Conservation (phyloP, 108 stramenopile species). For the Stephanodiscus minutulus region DNA sequence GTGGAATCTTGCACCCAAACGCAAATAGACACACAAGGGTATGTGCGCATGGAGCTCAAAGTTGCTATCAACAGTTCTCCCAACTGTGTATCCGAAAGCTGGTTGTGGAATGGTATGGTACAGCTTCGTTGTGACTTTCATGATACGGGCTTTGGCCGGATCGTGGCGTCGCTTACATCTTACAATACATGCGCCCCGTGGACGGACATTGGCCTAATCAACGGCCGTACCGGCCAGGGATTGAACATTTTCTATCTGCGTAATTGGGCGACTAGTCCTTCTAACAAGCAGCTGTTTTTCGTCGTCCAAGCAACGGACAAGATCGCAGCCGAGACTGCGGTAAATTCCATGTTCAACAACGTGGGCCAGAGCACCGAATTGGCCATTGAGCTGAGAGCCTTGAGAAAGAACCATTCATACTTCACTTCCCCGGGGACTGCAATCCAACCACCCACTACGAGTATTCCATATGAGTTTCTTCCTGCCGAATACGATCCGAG, state of each 20-base stretch:
- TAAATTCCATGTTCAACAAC: conserved; percentile 16
- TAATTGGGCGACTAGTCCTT: conserved; percentile 12
- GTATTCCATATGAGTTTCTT: background rate
- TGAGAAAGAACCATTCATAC: too few species aligned
- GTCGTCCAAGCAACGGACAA: conserved; percentile 11
- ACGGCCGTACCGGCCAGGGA: conserved; percentile 1
- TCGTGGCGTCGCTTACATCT: background rate
- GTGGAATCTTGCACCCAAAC: background rate
- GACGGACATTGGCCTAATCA: conserved; percentile 14
- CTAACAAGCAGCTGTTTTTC: conserved; percentile 12
- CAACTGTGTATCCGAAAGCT: too few species aligned
- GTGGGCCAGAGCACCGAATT: background rate
- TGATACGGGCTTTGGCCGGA: background rate
- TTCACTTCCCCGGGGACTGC: too few species aligned
- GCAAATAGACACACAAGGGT: too few species aligned
- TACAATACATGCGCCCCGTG: background rate
- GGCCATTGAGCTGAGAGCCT: background rate
- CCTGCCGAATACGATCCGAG: conserved; percentile 13
- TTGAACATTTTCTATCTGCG: conserved; percentile 5
- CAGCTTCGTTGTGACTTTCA: conserved; percentile 6
- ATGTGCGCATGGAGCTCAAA: too few species aligned
- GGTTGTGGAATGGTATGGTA: background rate
- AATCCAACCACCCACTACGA: background rate
- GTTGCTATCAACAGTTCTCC: too few species aligned
- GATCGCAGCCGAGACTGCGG: background rate